Percentiles rank a stretch among this genome's conserved stretches.
Conservation (phyloP, 305 asterid species). For the Fraxinus velutina region DNA sequence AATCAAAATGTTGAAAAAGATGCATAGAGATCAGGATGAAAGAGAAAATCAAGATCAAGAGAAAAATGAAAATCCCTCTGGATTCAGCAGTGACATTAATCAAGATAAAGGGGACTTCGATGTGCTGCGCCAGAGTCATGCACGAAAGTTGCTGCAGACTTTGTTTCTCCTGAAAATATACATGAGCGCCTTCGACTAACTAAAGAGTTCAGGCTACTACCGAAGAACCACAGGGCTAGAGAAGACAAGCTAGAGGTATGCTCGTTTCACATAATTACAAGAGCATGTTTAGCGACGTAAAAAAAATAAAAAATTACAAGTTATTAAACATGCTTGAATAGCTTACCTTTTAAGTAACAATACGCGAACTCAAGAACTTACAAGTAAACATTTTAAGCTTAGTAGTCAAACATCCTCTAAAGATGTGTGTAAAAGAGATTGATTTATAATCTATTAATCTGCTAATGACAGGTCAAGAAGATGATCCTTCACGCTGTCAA, state of each 20-base stretch:
- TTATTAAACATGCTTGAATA: background rate
- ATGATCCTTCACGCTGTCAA: constrained; percentile 73
- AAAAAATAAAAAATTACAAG: background rate
- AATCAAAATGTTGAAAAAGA: constrained; percentile 54
- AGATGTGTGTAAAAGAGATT: background rate
- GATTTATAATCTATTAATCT: background rate
- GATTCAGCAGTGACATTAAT: background rate
- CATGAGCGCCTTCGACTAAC: constrained; percentile 67
- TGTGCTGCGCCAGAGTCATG: constrained; percentile 65
- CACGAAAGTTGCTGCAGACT: constrained; percentile 81
- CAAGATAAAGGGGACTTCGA: background rate
- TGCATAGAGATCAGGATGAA: constrained; percentile 67
- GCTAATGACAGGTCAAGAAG: constrained; percentile 61
- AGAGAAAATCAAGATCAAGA: constrained; percentile 32
- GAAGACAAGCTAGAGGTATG: constrained; percentile 86
- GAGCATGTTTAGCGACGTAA: background rate
- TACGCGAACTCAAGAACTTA: background rate
- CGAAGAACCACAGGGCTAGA: constrained; percentile 67
- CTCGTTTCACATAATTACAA: background rate
- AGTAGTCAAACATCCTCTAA: background rate
- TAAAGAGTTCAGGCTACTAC: constrained; percentile 74
- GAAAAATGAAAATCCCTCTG: background rate
- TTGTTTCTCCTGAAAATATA: constrained; percentile 79
- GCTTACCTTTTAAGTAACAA: background rate
- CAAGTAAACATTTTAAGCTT: background rate